A percentile compares a stretch with the other conserved stretches of the same genome.
Conservation (phyloP, 2,329 filamentous ascomycete species). For the Mollisiaceae sp. region DNA sequence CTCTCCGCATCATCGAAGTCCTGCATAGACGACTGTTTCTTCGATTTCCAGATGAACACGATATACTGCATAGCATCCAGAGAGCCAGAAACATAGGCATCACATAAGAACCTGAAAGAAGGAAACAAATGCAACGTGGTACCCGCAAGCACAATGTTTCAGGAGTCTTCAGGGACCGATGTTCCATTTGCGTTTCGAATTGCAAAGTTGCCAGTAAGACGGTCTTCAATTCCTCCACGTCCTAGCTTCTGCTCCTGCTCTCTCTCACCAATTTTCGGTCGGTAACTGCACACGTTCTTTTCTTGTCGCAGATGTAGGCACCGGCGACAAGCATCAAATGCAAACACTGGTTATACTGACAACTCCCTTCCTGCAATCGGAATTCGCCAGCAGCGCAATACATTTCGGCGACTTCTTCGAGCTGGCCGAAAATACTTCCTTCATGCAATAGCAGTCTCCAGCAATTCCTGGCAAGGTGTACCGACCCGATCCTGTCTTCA, state of each 20-base stretch:
- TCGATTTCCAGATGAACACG: background rate
- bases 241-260: background rate
- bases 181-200: slow-evolving; percentile 5
- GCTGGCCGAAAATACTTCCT: background rate
- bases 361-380: background rate
- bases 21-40: background rate
- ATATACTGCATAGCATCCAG: background rate
- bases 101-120: background rate
- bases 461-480: background rate
- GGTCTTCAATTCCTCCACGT: background rate
- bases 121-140: slow-evolving; percentile 7
- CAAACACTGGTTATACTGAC: background rate
- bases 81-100: background rate
- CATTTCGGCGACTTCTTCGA: background rate
- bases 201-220: background rate
- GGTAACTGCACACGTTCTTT: background rate
- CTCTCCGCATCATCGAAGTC: background rate
- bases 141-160: background rate
- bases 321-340: background rate
- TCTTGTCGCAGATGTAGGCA: background rate
- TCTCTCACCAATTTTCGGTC: background rate
- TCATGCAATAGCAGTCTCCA: background rate
- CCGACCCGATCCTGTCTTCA: background rate
- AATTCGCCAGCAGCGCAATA: background rate
- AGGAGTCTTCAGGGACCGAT: background rate